These are phyloP conservation scores for Leersia perrieri DNA, from an alignment of 176 grass and related monocot species.

Conservation along the genomic window DNA sequence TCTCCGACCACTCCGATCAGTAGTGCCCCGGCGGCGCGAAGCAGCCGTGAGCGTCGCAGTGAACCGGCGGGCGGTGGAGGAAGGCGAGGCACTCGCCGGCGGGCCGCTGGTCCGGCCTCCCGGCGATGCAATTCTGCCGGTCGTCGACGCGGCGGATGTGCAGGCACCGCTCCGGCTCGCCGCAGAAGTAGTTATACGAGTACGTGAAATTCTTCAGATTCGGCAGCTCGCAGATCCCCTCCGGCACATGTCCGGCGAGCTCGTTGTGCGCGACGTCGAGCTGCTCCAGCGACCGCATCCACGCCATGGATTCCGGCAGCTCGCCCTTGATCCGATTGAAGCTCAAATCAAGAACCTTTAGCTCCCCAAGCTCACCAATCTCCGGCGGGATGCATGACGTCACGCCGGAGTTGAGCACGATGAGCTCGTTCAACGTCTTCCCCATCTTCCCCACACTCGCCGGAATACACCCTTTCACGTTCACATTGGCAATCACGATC, in stretches of 20 bases:
- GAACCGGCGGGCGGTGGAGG: constrained; percentile 59
- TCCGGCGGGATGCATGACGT: constrained; percentile 71
- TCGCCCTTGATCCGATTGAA: constrained; percentile 58
- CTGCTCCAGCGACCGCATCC: constrained; percentile 60
- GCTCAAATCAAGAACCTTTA: constrained; percentile 78
- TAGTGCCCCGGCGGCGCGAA: constrained; percentile 45
- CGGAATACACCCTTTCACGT: constrained; percentile 53
- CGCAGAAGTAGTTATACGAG: constrained; percentile 88
- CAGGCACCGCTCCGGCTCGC: constrained; percentile 48
- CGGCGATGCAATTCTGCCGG: constrained; percentile 66
- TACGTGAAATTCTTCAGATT: constrained; percentile 71
- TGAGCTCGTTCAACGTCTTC: constrained; percentile 59
- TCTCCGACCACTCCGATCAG: no score
- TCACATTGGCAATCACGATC: constrained; percentile 62
- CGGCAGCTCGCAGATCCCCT: constrained; percentile 66
- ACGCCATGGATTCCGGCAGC: constrained; percentile 59
- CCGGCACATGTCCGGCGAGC: constrained; percentile 52
- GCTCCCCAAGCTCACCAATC: constrained; percentile 33
- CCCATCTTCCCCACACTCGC: constrained; percentile 45
- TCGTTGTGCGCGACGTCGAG: constrained; percentile 78
- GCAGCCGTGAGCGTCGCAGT: constrained; percentile 65
- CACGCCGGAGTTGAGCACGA: constrained; percentile 61
- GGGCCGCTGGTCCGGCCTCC: constrained; percentile 55
- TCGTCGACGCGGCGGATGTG: constrained; percentile 51
- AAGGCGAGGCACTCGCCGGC: constrained; percentile 61